These are phyloP conservation scores for Aspergillus carlsbadensis DNA, from an alignment of 495 filamentous ascomycete genomes.

Conservation along the genomic window DNA sequence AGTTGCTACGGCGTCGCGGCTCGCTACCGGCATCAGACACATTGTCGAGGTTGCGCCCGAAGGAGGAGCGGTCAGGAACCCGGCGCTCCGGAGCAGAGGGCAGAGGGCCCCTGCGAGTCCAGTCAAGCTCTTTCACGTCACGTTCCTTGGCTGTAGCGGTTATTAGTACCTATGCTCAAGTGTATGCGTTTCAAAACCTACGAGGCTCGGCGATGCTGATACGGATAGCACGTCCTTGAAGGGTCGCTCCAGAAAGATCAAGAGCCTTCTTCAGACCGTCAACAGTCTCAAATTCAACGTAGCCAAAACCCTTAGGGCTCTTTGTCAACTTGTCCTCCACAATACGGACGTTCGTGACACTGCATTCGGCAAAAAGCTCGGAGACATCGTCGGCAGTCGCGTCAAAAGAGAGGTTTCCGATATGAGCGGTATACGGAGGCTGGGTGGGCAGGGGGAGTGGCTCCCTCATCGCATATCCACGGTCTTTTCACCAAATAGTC, in stretches of 20 bases:
- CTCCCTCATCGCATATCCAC: constrained; percentile 71
- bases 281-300: constrained; percentile 86
- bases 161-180: not conserved
- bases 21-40: constrained; percentile 53
- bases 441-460: constrained; percentile 82
- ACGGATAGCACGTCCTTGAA: constrained; percentile 83
- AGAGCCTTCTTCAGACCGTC: constrained; percentile 92
- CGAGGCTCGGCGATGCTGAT: constrained; percentile 85
- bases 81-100: constrained; percentile 62
- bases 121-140: constrained; percentile 57
- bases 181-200: constrained; percentile 45
- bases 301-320: constrained; percentile 95
- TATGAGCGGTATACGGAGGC: constrained; percentile 91
- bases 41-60: constrained; percentile 51
- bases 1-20: constrained; percentile 53
- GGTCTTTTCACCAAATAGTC: constrained; percentile 30
- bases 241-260: constrained; percentile 71
- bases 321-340: constrained; percentile 91
- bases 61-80: constrained; percentile 46
- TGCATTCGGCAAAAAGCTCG: constrained; percentile 81
- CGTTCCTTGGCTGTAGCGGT: constrained; percentile 65
- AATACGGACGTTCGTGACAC: constrained; percentile 85
- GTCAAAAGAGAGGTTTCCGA: constrained; percentile 95
- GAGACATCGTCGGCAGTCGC: constrained; percentile 75
- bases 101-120: constrained; percentile 89